Percentiles rank a stretch among this genome's conserved stretches.
Conservation (phyloP, 2,329 filamentous ascomycete species). For the Parasarocladium wereldwijsianum region DNA sequence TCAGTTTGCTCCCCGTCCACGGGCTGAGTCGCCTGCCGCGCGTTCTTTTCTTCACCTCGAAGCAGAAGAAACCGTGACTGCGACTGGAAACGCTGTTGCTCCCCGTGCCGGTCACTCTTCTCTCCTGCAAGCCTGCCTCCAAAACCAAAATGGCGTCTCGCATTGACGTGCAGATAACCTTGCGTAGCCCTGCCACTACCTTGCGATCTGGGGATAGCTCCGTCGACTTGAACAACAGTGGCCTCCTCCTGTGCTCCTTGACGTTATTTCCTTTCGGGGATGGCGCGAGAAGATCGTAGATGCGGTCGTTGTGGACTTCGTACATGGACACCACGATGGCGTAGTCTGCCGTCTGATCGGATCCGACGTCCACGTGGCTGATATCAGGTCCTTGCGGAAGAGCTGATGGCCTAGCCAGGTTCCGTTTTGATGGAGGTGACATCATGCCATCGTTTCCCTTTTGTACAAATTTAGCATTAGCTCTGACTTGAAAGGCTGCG, state of each 20-base stretch:
- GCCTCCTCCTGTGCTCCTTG: constrained; percentile 61
- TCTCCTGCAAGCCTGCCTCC: constrained; percentile 76
- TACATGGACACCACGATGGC: constrained; percentile 93
- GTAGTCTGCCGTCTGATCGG: constrained; percentile 55
- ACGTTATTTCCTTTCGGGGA: constrained; percentile 42
- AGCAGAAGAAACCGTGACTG: constrained; percentile 90
- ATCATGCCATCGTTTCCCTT: constrained; percentile 34
- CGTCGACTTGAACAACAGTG: constrained; percentile 82
- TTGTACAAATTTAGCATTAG: constrained; percentile 27
- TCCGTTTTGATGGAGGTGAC: constrained; percentile 39
- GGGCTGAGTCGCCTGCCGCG: constrained; percentile 28
- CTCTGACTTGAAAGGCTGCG: constrained; percentile 28
- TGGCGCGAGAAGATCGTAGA: constrained; percentile 77
- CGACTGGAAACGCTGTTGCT: constrained; percentile 87
- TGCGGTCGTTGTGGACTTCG: constrained; percentile 96
- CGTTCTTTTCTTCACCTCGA: constrained; percentile 78
- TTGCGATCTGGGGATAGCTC: constrained; percentile 84
- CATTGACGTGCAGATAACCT: constrained; percentile 71
- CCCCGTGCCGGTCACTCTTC: constrained; percentile 76
- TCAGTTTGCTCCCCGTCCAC: constrained; percentile 69
- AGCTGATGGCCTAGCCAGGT: constrained; percentile 53
- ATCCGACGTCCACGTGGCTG: constrained; percentile 49
- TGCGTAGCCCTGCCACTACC: constrained; percentile 79
- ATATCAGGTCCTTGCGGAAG: constrained; percentile 65
- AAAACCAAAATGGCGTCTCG: constrained; percentile 80